Evolutionary conservation across 148 eudicot genomes (phyloP).

Genomic region (Suaeda aralocaspica): DNA sequence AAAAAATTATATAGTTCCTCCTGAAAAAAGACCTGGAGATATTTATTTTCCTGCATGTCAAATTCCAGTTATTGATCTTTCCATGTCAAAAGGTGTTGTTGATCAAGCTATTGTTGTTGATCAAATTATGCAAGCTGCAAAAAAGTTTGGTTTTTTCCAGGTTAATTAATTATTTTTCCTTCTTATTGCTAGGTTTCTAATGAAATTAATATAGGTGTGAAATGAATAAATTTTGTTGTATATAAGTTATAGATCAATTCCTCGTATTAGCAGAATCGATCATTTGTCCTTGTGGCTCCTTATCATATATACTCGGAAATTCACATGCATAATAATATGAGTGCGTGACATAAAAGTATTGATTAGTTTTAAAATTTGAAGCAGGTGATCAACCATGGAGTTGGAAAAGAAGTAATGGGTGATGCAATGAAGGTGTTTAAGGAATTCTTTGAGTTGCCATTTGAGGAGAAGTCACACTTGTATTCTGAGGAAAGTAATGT

Average conservation of each 20-base stretch:
- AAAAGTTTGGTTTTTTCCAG: conserved; percentile 59
- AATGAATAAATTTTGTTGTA: no score
- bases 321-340: no score
- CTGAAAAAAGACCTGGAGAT: conserved; percentile 46
- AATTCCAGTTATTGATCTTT: conserved; percentile 47
- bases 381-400: conserved; percentile 65
- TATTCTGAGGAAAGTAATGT: conserved; percentile 27
- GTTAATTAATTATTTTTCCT: conserved; percentile 26
- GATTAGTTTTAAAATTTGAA: background rate
- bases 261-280: no score
- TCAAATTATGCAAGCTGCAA: conserved; percentile 40
- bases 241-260: no score
- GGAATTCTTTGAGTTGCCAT: conserved; percentile 46
- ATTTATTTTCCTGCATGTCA: conserved; percentile 22
- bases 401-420: conserved; percentile 25
- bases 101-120: conserved; percentile 12
- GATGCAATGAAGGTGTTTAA: conserved; percentile 38
- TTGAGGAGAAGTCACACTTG: conserved; percentile 36
- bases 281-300: no score
- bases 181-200: background rate
- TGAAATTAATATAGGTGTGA: no score
- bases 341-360: no score
- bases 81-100: conserved; percentile 5
- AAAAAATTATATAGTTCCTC: conserved; percentile 40
- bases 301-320: no score